A percentile compares a stretch with the other conserved stretches of the same genome.
Evolutionary conservation across 202 grass and related monocot species (phyloP).

Genomic region (Eragrostis tef): DNA sequence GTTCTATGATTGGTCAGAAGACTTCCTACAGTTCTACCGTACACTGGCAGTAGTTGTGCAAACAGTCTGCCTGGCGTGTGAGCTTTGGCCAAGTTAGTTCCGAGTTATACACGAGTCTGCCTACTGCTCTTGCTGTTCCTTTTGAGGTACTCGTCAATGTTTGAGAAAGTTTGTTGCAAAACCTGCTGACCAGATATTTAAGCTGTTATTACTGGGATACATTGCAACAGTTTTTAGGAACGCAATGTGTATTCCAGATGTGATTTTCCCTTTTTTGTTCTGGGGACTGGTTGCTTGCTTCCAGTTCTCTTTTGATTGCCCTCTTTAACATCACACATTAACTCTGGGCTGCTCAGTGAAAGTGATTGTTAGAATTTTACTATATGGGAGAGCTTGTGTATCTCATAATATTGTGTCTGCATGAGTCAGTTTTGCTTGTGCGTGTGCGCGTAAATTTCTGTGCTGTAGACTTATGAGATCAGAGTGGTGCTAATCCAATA

Average conservation of each 20-base stretch:
- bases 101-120: not conserved
- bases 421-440: not conserved
- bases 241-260: no score
- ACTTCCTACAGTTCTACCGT: not conserved
- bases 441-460: not conserved
- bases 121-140: not conserved
- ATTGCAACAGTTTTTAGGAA: no score
- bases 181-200: not conserved
- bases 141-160: not conserved
- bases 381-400: not conserved
- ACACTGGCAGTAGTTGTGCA: not conserved
- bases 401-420: not conserved
- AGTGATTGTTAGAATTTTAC: not conserved
- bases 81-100: not conserved
- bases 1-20: not conserved
- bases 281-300: not conserved
- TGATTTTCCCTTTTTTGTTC: not conserved
- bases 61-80: not conserved
- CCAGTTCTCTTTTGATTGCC: not conserved
- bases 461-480: not conserved
- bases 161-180: no score
- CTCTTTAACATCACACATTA: not conserved
- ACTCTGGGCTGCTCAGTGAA: not conserved
- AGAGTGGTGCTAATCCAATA: constrained; percentile 15
- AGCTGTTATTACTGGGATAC: no score